Evolutionary conservation across 2,329 filamentous ascomycete species (phyloP).

Genomic region (Zelopaecilomyces penicillatus): DNA sequence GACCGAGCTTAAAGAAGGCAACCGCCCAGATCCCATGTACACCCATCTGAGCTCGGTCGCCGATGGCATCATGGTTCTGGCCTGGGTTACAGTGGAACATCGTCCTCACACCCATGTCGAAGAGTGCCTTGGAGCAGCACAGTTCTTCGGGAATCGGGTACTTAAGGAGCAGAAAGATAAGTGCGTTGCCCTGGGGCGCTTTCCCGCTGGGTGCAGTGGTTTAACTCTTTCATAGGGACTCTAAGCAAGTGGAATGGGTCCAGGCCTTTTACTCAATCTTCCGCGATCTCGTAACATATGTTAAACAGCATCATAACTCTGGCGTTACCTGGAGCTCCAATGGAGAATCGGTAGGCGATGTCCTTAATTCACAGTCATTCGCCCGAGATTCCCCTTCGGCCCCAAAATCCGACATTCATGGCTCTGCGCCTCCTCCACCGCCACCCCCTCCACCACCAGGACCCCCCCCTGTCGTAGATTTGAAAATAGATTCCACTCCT

Average conservation of each 20-base stretch:
- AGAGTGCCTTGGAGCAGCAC: conserved; percentile 72
- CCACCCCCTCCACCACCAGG: conserved; percentile 64
- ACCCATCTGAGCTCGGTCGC: conserved; percentile 80
- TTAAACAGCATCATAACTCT: conserved; percentile 71
- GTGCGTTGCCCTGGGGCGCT: conserved; percentile 20
- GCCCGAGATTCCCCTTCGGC: conserved; percentile 41
- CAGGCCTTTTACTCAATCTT: conserved; percentile 90
- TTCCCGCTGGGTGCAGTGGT: neutral
- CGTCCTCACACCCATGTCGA: conserved; percentile 81
- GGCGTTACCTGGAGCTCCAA: conserved; percentile 83
- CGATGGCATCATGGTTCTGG: conserved; percentile 81
- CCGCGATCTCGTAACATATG: conserved; percentile 72
- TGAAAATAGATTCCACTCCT: conserved; percentile 34
- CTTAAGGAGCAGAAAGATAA: conserved; percentile 80
- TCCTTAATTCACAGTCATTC: conserved; percentile 46
- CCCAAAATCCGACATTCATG: too few relatives aligned
- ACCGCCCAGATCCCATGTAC: conserved; percentile 65
- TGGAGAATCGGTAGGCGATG: conserved; percentile 64
- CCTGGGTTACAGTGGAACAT: conserved; percentile 79
- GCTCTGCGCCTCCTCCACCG: conserved; percentile 45
- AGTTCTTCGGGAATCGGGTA: conserved; percentile 93
- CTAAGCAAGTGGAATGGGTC: conserved; percentile 77
- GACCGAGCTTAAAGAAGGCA: conserved; percentile 71
- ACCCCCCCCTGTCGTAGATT: conserved; percentile 57
- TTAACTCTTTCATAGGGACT: conserved; percentile 47